Percentiles rank a stretch among this genome's conserved stretches.
Evolutionary conservation across 2,329 filamentous ascomycete species (phyloP).

Genomic region (Thelonectria olida): DNA sequence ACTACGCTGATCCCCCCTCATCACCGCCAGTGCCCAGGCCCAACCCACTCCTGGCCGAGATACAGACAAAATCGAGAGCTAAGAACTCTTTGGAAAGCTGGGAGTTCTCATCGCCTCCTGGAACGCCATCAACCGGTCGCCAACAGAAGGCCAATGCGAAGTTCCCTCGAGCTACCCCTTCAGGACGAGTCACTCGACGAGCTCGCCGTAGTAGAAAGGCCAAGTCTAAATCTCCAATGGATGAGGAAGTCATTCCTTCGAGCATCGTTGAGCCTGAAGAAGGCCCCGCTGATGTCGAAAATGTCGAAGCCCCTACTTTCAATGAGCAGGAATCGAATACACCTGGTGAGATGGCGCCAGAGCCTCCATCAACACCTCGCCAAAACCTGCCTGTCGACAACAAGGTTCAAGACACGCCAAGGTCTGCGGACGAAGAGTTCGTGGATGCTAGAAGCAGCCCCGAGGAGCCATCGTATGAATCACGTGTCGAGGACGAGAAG

Average conservation of each 20-base stretch:
- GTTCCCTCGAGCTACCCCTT: slow-evolving; percentile 17
- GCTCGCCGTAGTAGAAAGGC: slow-evolving; percentile 27
- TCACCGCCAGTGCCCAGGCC: slow-evolving; percentile 66
- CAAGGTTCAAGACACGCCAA: slow-evolving; percentile 48
- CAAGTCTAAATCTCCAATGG: slow-evolving; percentile 23
- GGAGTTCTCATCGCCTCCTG: slow-evolving; percentile 67
- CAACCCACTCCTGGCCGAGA: slow-evolving; percentile 62
- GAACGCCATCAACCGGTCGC: slow-evolving; percentile 55
- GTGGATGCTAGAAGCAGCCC: slow-evolving; percentile 61
- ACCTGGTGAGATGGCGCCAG: not conserved
- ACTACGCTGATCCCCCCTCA: slow-evolving; percentile 64
- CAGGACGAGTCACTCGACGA: slow-evolving; percentile 17
- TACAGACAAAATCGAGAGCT: slow-evolving; percentile 57
- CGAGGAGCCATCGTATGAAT: slow-evolving; percentile 29
- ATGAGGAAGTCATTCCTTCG: slow-evolving; percentile 42
- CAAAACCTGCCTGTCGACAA: slow-evolving; percentile 30
- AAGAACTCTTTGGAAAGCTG: slow-evolving; percentile 51
- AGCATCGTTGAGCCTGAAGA: slow-evolving; percentile 40
- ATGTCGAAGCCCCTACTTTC: not conserved
- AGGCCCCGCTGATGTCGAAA: slow-evolving; percentile 5
- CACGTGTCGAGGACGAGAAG: slow-evolving; percentile 6
- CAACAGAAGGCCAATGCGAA: slow-evolving; percentile 29
- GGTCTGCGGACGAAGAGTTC: slow-evolving; percentile 57
- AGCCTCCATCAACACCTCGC: slow-evolving; percentile 22
- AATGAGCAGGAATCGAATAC: slow-evolving; percentile 10